Percentiles rank a stretch among this genome's conserved stretches.
phyloP scores from a whole-genome alignment of 257 asterid species.

The Rauvolfia tetraphylla region DNA sequence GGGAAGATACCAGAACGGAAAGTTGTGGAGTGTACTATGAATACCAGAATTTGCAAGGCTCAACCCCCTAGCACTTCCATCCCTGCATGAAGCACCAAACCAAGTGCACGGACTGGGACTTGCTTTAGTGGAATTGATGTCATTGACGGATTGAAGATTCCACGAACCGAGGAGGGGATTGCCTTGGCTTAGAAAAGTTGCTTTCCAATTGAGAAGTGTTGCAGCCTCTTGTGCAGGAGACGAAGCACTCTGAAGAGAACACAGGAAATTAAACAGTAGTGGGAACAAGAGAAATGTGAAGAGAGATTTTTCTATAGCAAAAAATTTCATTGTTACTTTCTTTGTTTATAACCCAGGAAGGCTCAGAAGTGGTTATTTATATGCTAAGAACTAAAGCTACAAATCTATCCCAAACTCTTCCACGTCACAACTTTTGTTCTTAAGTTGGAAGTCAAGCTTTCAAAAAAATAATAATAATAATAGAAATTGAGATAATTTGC shows the following conservation, averaged over 20 bases:
- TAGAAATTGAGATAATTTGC: no score
- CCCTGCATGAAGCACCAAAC: conserved; percentile 24
- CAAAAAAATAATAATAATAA: no score
- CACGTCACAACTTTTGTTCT: no score
- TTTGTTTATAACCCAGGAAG: no score
- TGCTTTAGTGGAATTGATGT: neutral
- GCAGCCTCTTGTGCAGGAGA: neutral
- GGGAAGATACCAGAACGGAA: conserved; percentile 23
- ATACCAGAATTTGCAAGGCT: conserved; percentile 9
- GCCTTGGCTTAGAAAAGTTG: neutral
- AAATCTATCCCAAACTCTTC: no score
- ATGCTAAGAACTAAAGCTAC: no score
- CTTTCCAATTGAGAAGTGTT: conserved; percentile 24
- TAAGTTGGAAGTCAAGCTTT: no score
- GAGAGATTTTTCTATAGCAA: neutral
- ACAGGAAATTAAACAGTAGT: neutral
- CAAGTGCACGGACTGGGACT: conserved; percentile 17
- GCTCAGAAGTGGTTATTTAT: no score
- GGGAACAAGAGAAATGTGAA: neutral
- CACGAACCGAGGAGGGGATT: conserved; percentile 19
- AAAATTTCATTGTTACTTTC: neutral
- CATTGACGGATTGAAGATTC: neutral
- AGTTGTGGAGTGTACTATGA: conserved; percentile 15
- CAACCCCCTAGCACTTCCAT: conserved; percentile 1
- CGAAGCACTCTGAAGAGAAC: neutral